Base-by-base conservation (phyloP, 129 eudicot species). In the Flaveria linearis region DNA sequence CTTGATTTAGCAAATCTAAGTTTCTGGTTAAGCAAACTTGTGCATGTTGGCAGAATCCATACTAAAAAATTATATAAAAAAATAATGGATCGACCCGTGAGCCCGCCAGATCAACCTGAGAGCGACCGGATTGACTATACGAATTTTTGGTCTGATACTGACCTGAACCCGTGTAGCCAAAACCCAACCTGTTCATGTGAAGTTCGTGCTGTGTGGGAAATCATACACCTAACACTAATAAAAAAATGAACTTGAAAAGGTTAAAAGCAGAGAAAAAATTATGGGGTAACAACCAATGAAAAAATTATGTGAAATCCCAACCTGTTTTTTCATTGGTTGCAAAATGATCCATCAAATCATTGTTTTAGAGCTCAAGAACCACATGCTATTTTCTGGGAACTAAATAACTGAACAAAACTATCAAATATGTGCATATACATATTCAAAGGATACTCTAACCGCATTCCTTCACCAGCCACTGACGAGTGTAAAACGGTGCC, bases 361-460 rank as follows among this genome's bases (percentile, higher is more conserved):
- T 30, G 39, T 26, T 33, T 26, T 49, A 13, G 33, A 75, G 47
- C 63, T 18, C 36, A 69, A 18, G 18, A 53, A 53, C 49, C 20
- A 53, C 3, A 10, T 71, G 20, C 28, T 56, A 25, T 57, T 45
- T 7, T 20, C 39, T 57, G 18, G 18, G n/a, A 53, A 17, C 20
- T 22, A 18, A 11, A 43, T 63, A 46, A 30, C 61, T 14, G 49
- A 25, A 68, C 2, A 74, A 22, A 70, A 56, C 18, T 14, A 70
- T 49, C 30, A 20, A 3, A 39, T 30, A 20, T n/a, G 49, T n/a
- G 60, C 26, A 82, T 20, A 3, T 49, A 43, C 23, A 51, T 23
- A 23, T 20, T 46, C 11, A 82, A 94, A 93, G 97, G 98, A 94
- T 94, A 94, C 99, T 94, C 99, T 45, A 94, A 69, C 22, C 99